These are phyloP conservation scores for Globisporangium splendens DNA, from an alignment of 352 stramenopile species.

Conservation along the genomic window DNA sequence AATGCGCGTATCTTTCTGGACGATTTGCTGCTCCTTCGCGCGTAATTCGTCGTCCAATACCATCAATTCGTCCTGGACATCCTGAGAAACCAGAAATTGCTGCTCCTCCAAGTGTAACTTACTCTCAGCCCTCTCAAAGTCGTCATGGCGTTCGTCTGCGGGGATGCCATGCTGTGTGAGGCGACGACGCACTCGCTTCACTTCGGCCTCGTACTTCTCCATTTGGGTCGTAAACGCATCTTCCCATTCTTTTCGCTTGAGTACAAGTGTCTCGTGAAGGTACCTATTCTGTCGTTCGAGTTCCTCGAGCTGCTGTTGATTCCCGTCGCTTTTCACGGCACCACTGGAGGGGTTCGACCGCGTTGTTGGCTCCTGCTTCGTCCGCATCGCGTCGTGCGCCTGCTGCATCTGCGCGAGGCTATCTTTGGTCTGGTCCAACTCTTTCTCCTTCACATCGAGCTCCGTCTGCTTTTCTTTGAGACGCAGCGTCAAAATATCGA, in stretches of 20 bases:
- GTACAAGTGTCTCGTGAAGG: constrained; percentile 48
- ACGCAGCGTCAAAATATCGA: constrained; percentile 57
- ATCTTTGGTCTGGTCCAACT: constrained; percentile 36
- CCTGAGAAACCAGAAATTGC: constrained; percentile 35
- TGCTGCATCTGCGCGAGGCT: constrained; percentile 32
- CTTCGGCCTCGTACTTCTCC: constrained; percentile 48
- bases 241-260: constrained; percentile 74
- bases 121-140: constrained; percentile 11
- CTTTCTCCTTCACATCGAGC: constrained; percentile 32
- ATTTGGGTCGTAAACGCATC: constrained; percentile 40
- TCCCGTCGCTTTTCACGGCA: background rate
- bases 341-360: background rate
- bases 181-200: constrained; percentile 43
- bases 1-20: constrained; percentile 59
- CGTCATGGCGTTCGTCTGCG: constrained; percentile 4
- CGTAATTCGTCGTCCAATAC: constrained; percentile 42
- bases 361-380: constrained; percentile 19
- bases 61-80: constrained; percentile 44
- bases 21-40: constrained; percentile 40
- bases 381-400: constrained; percentile 11
- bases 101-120: constrained; percentile 44
- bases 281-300: constrained; percentile 53
- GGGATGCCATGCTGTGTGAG: constrained; percentile 30
- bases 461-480: constrained; percentile 73
- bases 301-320: constrained; percentile 27